Percentiles rank a stretch among this genome's conserved stretches.
Evolutionary conservation across 352 stramenopile genomes (phyloP).

Genomic region (Globisporangium nunn): DNA sequence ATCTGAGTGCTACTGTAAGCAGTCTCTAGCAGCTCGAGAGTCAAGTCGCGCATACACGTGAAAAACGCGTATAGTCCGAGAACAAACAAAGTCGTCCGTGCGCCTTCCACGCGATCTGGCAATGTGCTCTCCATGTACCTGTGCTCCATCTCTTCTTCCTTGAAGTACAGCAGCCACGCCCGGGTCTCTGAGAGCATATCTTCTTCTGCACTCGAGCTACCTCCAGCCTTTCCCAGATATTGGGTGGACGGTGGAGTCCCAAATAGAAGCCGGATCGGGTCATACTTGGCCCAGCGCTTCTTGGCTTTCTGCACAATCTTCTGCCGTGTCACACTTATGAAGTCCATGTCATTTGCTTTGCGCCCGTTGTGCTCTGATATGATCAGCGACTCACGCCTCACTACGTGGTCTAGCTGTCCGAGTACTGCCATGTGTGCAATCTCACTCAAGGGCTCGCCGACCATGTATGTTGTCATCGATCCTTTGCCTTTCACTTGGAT

Average conservation of each 20-base stretch:
- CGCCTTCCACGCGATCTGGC: conserved; percentile 50
- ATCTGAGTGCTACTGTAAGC: conserved; percentile 11
- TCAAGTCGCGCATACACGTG: conserved; percentile 54
- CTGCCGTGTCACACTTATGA: conserved; percentile 42
- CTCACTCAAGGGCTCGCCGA: conserved; percentile 63
- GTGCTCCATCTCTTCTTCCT: conserved; percentile 63
- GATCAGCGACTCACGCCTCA: conserved; percentile 59
- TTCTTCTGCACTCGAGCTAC: conserved; percentile 37
- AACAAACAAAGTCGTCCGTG: conserved; percentile 45
- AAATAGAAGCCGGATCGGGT: conserved; percentile 44
- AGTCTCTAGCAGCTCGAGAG: conserved; percentile 36
- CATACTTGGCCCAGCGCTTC: conserved; percentile 50
- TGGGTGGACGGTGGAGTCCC: conserved; percentile 35
- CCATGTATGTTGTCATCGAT: conserved; percentile 75
- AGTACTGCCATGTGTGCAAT: conserved; percentile 46
- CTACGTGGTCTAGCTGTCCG: conserved; percentile 61
- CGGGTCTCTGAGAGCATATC: conserved; percentile 68
- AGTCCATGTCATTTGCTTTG: conserved; percentile 41
- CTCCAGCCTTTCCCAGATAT: conserved; percentile 13
- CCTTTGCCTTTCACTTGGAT: conserved; percentile 87
- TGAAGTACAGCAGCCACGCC: conserved; percentile 49
- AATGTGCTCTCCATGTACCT: conserved; percentile 69
- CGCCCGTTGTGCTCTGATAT: conserved; percentile 37
- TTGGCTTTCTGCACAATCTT: conserved; percentile 41
- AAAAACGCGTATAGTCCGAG: conserved; percentile 58